A percentile compares a stretch with the other conserved stretches of the same genome.
Conservation (phyloP, 805 yeast genomes). For the Cyberlindnera veronae region DNA sequence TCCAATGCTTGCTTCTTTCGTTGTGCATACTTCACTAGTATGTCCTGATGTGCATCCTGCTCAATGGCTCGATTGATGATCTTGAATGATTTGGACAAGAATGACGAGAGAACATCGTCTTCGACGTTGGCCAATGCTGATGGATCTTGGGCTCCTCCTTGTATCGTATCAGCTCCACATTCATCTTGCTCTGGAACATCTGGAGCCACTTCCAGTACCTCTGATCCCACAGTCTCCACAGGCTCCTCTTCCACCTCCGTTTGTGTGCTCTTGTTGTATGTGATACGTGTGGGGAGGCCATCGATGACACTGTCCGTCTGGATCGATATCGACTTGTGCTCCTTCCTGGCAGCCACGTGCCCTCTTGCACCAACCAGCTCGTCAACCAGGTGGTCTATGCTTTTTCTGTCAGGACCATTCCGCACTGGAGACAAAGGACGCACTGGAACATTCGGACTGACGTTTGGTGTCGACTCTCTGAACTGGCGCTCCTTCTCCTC, state of each 20-base stretch:
- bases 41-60: conserved; percentile 24
- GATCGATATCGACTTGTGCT: conserved; percentile 10
- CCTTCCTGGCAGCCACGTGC: conserved; percentile 1
- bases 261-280: conserved; percentile 28
- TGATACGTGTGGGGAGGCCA: conserved; percentile 4
- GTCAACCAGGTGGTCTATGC: conserved; percentile 12
- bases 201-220: too few species aligned
- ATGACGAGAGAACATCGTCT: conserved; percentile 12
- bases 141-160: conserved; percentile 1
- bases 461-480: conserved; percentile 7
- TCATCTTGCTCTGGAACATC: too few species aligned
- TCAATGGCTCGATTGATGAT: conserved; percentile 26
- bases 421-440: conserved; percentile 2
- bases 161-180: conserved; percentile 1
- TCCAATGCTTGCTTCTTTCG: conserved; percentile 17
- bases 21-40: conserved; percentile 18
- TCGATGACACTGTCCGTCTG: conserved; percentile 11
- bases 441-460: conserved; percentile 1
- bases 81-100: conserved; percentile 24
- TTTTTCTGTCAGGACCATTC: neutral
- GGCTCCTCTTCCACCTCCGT: conserved; percentile 6
- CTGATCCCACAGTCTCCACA: neutral
- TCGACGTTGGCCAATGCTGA: conserved; percentile 3
- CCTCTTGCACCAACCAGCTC: conserved; percentile 9
- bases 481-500: conserved; percentile 28